Evolutionary conservation across 1,284 basidiomycete species (phyloP), one percentile per base, ranked within the genome.

Genomic region (Hymenochaete sp.): DNA sequence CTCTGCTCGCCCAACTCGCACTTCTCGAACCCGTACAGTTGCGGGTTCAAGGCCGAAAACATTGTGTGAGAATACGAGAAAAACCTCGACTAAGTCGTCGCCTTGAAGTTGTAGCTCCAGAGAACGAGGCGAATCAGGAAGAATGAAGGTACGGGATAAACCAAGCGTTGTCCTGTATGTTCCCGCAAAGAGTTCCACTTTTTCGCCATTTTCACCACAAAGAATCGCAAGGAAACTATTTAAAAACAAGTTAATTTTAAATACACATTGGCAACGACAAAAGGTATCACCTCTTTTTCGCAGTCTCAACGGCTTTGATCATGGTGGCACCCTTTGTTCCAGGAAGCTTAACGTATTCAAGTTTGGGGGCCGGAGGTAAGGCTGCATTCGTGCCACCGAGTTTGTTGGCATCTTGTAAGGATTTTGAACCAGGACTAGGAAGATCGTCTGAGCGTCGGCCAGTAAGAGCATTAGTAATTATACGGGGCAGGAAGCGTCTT

Each of bases 171-270:
- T 85, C 37, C 82, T 72, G 55, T 85, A 88, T 10, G 85, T 88
- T 25, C 85, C 88, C 25, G 89, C 89, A 61, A 92, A 92, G 3
- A 92, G 67, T 57, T 92, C 88, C 41, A 92, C 87, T 56, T 91
- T 87, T 64, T 92, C 88, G n/a, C 87, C 88, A 53, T 79, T 82
- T 31, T 92, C 89, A n/a, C 88, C 88, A 53, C 89, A 91, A 0
- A 92, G 71, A 55, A 92, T 91, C 4, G 89, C 88, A 22, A 92
- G 71, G 66, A 90, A 90, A 59, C 86, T 90, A 51, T 0, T n/a
- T 28, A 44, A 45, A 32, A 27, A 25, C 18, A 47, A 7, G 19
- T 55, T 18, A 53, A 38, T 51, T 40, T 31, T 13, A 35, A 18
- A 41, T 14, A n/a, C n/a, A 32, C 8, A 42, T n/a, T n/a, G 13